Percentiles rank a stretch among this genome's conserved stretches.
These are phyloP conservation scores for Saussurea involucrata DNA, from an alignment of 129 eudicot genomes.

Conservation along the genomic window DNA sequence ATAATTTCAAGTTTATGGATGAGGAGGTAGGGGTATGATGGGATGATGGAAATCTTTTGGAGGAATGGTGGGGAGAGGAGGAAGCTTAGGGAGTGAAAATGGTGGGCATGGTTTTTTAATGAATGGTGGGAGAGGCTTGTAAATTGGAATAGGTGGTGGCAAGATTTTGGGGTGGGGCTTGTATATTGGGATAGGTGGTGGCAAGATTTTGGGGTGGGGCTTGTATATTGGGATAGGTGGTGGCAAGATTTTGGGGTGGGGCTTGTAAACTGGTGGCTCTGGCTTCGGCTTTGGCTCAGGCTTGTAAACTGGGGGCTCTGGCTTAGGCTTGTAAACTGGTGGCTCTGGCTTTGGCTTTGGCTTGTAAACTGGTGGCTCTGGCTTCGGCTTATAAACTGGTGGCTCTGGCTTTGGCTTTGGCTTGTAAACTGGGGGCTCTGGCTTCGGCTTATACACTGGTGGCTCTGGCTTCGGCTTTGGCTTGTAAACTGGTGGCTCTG, in stretches of 20 bases:
- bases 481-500: slow-evolving; percentile 1
- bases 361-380: slow-evolving; percentile 9
- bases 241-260: background rate
- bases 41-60: slow-evolving; percentile 44
- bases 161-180: slow-evolving; percentile 35
- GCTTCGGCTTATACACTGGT: background rate
- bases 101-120: slow-evolving; percentile 47
- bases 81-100: slow-evolving; percentile 30
- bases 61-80: slow-evolving; percentile 41
- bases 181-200: slow-evolving; percentile 23
- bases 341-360: background rate
- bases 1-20: slow-evolving; percentile 19
- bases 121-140: slow-evolving; percentile 30
- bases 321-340: background rate
- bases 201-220: slow-evolving; percentile 26
- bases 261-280: slow-evolving; percentile 14
- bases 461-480: slow-evolving; percentile 11
- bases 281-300: background rate
- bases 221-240: slow-evolving; percentile 4
- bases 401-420: background rate
- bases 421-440: background rate
- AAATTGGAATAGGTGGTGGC: slow-evolving; percentile 23
- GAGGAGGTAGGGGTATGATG: slow-evolving; percentile 39
- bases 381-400: background rate
- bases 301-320: slow-evolving; percentile 8